Evolutionary conservation across 2,329 filamentous ascomycete genomes (phyloP).

Genomic region (Colletotrichum tropicale): DNA sequence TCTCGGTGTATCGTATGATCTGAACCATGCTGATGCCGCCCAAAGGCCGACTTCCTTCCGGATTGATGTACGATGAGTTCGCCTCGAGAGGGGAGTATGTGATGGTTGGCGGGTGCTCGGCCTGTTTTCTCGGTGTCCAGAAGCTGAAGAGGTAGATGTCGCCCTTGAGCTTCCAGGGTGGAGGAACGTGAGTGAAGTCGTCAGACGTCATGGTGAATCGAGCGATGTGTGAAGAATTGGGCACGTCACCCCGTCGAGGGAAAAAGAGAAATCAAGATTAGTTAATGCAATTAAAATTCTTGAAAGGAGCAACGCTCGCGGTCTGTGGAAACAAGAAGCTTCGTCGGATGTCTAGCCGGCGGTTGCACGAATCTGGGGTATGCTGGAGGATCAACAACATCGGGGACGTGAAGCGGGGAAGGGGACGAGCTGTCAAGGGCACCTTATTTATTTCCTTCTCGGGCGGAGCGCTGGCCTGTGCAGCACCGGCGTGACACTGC

Average conservation of each 20-base stretch:
- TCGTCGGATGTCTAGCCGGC: not conserved
- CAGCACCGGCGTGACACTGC: not conserved
- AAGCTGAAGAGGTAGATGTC: constrained; percentile 49
- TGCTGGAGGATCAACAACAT: not conserved
- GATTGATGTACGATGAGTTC: constrained; percentile 39
- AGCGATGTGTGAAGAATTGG: not conserved
- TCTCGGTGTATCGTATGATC: constrained; percentile 54
- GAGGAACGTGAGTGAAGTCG: constrained; percentile 3
- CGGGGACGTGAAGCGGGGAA: not conserved
- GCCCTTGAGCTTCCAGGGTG: constrained; percentile 49
- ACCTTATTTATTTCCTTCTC: not conserved
- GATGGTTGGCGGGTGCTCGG: constrained; percentile 36
- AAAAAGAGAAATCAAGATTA: too few relatives aligned
- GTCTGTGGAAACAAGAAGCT: not conserved
- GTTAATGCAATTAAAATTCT: too few relatives aligned
- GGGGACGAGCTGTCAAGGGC: not conserved
- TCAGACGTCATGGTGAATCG: not conserved
- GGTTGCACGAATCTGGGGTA: not conserved
- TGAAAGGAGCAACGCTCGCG: too few relatives aligned
- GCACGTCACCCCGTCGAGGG: not conserved
- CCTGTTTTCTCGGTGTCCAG: constrained; percentile 35
- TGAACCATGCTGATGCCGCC: constrained; percentile 55
- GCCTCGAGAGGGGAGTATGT: constrained; percentile 54
- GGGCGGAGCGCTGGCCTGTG: not conserved
- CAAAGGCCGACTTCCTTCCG: constrained; percentile 37